Base-by-base conservation (phyloP, 768 basidiomycete species). In the Fomitopsis serialis region DNA sequence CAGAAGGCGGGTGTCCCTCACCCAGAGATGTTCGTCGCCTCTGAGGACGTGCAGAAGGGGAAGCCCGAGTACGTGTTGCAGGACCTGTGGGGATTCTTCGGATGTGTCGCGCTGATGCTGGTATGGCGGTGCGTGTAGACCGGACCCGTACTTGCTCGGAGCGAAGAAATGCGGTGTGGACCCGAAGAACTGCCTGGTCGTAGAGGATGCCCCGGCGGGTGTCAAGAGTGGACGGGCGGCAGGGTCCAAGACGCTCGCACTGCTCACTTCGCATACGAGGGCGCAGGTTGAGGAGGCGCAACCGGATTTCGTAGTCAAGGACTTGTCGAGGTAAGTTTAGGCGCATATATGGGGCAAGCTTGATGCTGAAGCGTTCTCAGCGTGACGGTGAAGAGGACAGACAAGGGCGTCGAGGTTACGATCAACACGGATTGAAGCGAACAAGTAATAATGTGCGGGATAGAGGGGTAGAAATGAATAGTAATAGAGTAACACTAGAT, bases 171-270 rank as follows among this genome's bases (percentile, higher is more conserved):
- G 86, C 59, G 78, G 80, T 2, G 81, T 86, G 21, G 74, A 80
- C 43, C 79, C 86, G 12, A 69, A 74, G 52, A 79, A 80, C 50
- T 91, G 87, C 82, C 74, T 96, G 45, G 95, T 97, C 15, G 79
- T 98, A 29, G 93, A 96, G 66, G 96, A 98, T 70, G 91, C 95
- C 2, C 93, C 93, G 1, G 82, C 82, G 15, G 95, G 94, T 19
- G 76, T 98, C 61, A 74, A 73, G 37, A 88, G 92, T 54, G 93
- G 93, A 11, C 73, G 80, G 43, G 79, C 85, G 0, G 90, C 92
- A 5, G 94, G 96, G 13, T 86, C 88, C 66, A 88, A 79, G 64
- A 92, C 91, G 0, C 74, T 98, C 45, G 96, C 82, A 1, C 70
- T 97, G 25, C 74, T 91, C 54, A 98, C 95, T 1, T 84, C 86